Evolutionary conservation across 148 eudicot species (phyloP).

Genomic region (Amaranthus cruentus): DNA sequence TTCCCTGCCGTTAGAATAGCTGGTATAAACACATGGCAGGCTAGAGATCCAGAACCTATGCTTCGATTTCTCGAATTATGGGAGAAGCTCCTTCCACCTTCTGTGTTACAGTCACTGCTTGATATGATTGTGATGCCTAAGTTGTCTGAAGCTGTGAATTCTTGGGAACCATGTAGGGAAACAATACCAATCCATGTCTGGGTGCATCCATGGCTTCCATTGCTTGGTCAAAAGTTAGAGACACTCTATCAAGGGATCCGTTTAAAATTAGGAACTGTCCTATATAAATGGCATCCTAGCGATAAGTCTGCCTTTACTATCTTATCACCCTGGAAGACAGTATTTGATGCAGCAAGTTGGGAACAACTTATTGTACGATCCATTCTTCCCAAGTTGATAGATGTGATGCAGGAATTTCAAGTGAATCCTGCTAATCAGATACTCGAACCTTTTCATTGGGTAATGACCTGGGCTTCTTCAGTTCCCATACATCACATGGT

Average conservation of each 20-base stretch:
- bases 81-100: slow-evolving; percentile 69
- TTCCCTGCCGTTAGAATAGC: slow-evolving; percentile 89
- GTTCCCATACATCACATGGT: slow-evolving; percentile 77
- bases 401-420: slow-evolving; percentile 65
- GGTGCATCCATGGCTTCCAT: slow-evolving; percentile 93
- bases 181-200: slow-evolving; percentile 82
- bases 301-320: slow-evolving; percentile 65
- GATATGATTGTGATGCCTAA: slow-evolving; percentile 76
- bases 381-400: slow-evolving; percentile 65
- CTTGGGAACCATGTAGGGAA: slow-evolving; percentile 84
- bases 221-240: slow-evolving; percentile 69
- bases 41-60: slow-evolving; percentile 90
- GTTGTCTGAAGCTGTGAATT: slow-evolving; percentile 64
- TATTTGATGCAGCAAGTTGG: slow-evolving; percentile 81
- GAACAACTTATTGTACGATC: slow-evolving; percentile 69
- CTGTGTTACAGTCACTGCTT: slow-evolving; percentile 54
- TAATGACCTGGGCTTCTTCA: slow-evolving; percentile 62
- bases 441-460: slow-evolving; percentile 63
- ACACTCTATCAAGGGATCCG: slow-evolving; percentile 56
- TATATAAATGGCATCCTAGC: slow-evolving; percentile 89
- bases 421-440: slow-evolving; percentile 76
- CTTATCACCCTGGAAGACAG: slow-evolving; percentile 77
- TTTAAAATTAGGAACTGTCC: slow-evolving; percentile 54
- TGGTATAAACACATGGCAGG: slow-evolving; percentile 83
- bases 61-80: slow-evolving; percentile 68